Conservation (phyloP, 2,329 filamentous ascomycete species). For the Cytospora schulzeri region DNA sequence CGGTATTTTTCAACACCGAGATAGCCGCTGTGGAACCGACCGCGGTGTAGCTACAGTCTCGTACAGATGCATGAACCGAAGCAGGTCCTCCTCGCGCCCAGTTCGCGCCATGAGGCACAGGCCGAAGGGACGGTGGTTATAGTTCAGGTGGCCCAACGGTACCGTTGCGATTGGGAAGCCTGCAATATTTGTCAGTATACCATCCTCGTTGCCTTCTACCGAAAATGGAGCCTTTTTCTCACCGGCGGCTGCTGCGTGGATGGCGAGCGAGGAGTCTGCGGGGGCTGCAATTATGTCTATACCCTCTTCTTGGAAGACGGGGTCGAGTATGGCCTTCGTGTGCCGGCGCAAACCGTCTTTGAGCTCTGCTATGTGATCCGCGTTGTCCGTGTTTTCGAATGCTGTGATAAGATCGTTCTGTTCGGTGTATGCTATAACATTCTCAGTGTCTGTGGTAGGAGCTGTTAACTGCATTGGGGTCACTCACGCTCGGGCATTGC, state of each 20-base stretch:
- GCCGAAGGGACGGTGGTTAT: too few species aligned
- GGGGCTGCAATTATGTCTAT: conserved; percentile 3
- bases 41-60: not conserved
- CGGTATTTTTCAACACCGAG: not conserved
- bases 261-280: not conserved
- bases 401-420: conserved; percentile 2
- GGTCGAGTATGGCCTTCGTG: not conserved
- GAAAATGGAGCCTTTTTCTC: not conserved
- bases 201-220: not conserved
- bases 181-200: not conserved
- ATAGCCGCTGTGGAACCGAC: not conserved
- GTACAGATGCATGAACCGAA: conserved; percentile 3
- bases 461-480: not conserved
- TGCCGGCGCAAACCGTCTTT: not conserved
- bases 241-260: conserved; percentile 6
- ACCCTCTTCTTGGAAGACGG: not conserved
- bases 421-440: not conserved
- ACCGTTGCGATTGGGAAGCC: not conserved
- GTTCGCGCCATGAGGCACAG: too few species aligned
- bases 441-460: not conserved
- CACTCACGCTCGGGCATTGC: conserved; percentile 3
- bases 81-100: not conserved
- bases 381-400: not conserved
- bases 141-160: too few species aligned
- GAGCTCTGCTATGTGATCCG: not conserved